Conservation (phyloP, 805 yeast genomes). For the Saturnispora kantuleensis region DNA sequence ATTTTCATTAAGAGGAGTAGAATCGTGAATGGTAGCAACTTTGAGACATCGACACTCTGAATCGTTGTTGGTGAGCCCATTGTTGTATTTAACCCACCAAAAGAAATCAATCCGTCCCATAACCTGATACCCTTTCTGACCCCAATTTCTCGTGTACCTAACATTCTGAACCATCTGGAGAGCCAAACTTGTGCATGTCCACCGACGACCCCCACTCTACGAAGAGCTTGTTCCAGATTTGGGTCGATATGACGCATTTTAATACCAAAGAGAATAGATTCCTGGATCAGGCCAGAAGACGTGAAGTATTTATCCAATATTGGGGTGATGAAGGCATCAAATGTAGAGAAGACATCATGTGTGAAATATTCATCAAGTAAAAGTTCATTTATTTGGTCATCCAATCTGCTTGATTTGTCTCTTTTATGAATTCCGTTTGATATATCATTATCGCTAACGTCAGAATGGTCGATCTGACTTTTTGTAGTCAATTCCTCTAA, state of each 20-base stretch:
- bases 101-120: slow-evolving; percentile 41
- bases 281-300: slow-evolving; percentile 34
- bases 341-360: slow-evolving; percentile 27
- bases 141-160: slow-evolving; percentile 41
- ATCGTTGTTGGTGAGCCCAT: not conserved
- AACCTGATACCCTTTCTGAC: slow-evolving; percentile 25
- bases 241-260: slow-evolving; percentile 39
- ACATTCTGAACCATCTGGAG: slow-evolving; percentile 39
- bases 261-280: slow-evolving; percentile 39
- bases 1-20: slow-evolving; percentile 29
- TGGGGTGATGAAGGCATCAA: slow-evolving; percentile 30
- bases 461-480: slow-evolving; percentile 19
- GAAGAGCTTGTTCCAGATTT: slow-evolving; percentile 10
- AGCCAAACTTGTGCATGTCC: slow-evolving; percentile 40
- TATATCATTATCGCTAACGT: slow-evolving; percentile 10
- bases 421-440: not conserved
- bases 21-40: slow-evolving; percentile 32
- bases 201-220: slow-evolving; percentile 8
- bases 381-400: slow-evolving; percentile 29
- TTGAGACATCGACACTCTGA: slow-evolving; percentile 9
- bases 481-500: slow-evolving; percentile 27
- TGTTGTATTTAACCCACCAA: slow-evolving; percentile 9
- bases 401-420: slow-evolving; percentile 16
- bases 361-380: slow-evolving; percentile 29
- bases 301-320: slow-evolving; percentile 29